Conservation (phyloP, 1,139 yeast species). For the Saccharomycopsis hybrid region DNA sequence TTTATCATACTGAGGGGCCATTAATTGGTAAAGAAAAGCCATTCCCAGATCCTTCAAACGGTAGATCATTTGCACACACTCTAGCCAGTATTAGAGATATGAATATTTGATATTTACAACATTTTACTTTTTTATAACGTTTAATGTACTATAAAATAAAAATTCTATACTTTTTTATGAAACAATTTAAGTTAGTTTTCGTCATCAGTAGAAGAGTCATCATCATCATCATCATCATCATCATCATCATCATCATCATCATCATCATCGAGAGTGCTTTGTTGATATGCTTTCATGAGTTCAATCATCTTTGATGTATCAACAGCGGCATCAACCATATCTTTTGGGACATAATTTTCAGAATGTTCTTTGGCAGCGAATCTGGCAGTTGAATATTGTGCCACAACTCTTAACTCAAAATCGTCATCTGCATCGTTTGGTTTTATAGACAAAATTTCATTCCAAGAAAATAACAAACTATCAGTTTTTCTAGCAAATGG, state of each 20-base stretch:
- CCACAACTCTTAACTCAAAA: conserved; percentile 58
- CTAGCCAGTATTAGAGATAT: too few species aligned
- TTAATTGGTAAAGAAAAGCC: conserved; percentile 33
- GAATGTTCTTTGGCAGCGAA: conserved; percentile 79
- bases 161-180: too few species aligned
- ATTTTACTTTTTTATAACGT: too few species aligned
- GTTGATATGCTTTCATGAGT: conserved; percentile 55
- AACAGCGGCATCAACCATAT: conserved; percentile 76
- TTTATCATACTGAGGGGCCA: conserved; percentile 36
- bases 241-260: too few species aligned
- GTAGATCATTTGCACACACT: too few species aligned
- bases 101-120: too few species aligned
- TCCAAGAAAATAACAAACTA: conserved; percentile 75
- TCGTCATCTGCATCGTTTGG: too few species aligned
- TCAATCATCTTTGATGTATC: conserved; percentile 61
- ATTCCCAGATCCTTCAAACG: conserved; percentile 33
- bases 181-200: too few species aligned
- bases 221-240: too few species aligned
- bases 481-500: conserved; percentile 79
- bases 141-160: too few species aligned
- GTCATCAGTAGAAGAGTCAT: too few species aligned
- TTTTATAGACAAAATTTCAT: conserved; percentile 45
- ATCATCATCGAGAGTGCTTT: conserved; percentile 30
- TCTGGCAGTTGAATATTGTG: conserved; percentile 59
- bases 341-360: conserved; percentile 87